Evolutionary conservation across 179 eudicot species (phyloP), one percentile per base, ranked within the genome.

Genomic region (Drosera spatulata): DNA sequence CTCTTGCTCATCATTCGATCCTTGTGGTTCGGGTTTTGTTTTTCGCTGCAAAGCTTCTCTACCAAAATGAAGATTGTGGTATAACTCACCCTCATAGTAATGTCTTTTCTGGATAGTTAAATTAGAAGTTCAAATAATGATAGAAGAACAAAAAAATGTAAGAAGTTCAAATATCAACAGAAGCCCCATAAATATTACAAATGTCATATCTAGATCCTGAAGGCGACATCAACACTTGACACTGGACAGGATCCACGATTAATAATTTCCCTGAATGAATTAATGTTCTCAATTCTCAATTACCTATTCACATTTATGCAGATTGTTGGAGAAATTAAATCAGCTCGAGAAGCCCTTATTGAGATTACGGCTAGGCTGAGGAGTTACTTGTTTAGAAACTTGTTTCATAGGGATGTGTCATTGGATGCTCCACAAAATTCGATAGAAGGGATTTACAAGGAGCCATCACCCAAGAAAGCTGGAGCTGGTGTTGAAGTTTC

Each of bases 241-340:
- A 22, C 33, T 22, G 33, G 33, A 22, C 22, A 9, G 55, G 15
- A 52, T 52, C 14, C 15, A 13, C 14, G 15, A 41, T 56, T 13
- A 56, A 37, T 5, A 10, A 37, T 8, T n/a, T 7, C 5, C 13
- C 3, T 56, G 10, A 0, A 7, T 41, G 2, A 39, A 11, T 33
- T 41, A 22, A 39, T 39, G 40, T 39, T 66, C 55, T 66, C 41
- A 41, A 38, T 71, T 65, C 48, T 71, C 22, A 77, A 59, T 13
- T 61, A 62, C 13, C 12, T 41, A 41, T 14, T 58, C 61, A 44
- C 72, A 58, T 61, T 61, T 46, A 55, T 77, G 63, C 77, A 93
- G 99, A 93, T 93, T 63, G 84, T 78, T 2, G 99, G 99, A 70
- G 96, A 88, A 76, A 88, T 93, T 65, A 88, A 82, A 75, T 83